Evolutionary conservation across 306 rosid species (phyloP).

Genomic region (Purshia tridentata): DNA sequence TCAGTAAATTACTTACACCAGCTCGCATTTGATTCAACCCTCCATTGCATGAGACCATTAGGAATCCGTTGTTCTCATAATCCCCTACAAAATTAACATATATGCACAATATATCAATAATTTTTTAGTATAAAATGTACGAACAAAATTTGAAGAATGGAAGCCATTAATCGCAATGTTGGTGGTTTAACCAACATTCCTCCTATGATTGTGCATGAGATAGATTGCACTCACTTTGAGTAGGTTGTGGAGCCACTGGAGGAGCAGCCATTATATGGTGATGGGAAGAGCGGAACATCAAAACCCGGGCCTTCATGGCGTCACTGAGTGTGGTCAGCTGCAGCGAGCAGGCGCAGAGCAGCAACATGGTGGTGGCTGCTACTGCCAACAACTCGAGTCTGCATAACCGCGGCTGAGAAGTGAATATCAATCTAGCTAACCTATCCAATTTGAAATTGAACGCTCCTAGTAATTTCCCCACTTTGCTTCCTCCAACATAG

Average conservation of each 20-base stretch:
- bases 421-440: constrained; percentile 30
- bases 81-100: constrained; percentile 31
- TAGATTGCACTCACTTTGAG: not conserved
- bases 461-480: constrained; percentile 25
- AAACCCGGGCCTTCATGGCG: constrained; percentile 14
- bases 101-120: no score
- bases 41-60: constrained; percentile 69
- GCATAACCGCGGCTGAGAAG: constrained; percentile 20
- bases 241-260: constrained; percentile 27
- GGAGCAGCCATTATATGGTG: not conserved
- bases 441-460: constrained; percentile 29
- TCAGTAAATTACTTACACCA: constrained; percentile 44
- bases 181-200: no score
- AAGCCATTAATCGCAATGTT: no score
- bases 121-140: no score
- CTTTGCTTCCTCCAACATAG: constrained; percentile 12
- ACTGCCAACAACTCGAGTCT: constrained; percentile 38
- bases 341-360: constrained; percentile 38
- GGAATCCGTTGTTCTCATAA: constrained; percentile 55
- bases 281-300: constrained; percentile 20
- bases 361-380: constrained; percentile 30
- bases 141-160: no score
- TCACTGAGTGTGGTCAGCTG: constrained; percentile 39
- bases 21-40: constrained; percentile 78
- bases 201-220: no score